Evolutionary conservation across 2,329 filamentous ascomycete genomes (phyloP).

Genomic region (Penicillium sp.): DNA sequence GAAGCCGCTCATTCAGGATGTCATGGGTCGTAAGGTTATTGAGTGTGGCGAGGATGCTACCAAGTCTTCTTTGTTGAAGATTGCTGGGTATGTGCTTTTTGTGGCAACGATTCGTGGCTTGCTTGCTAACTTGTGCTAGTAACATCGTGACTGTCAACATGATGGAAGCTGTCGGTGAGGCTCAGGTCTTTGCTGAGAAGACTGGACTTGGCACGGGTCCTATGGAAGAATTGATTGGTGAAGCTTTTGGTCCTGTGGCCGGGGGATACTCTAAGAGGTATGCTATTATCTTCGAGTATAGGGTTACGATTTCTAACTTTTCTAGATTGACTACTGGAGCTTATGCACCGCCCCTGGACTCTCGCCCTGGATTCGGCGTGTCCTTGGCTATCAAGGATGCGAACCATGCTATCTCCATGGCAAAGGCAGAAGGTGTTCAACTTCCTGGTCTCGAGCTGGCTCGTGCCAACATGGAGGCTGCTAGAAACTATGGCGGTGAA

Average conservation of each 20-base stretch:
- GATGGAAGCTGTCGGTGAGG: slow-evolving; percentile 49
- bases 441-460: slow-evolving; percentile 37
- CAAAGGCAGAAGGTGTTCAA: slow-evolving; percentile 30
- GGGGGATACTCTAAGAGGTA: slow-evolving; percentile 46
- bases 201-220: slow-evolving; percentile 44
- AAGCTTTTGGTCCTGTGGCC: slow-evolving; percentile 46
- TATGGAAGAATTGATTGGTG: slow-evolving; percentile 46
- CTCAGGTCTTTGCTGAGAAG: slow-evolving; percentile 50
- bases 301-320: neutral
- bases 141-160: slow-evolving; percentile 47
- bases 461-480: slow-evolving; percentile 37
- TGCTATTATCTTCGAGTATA: neutral
- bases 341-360: slow-evolving; percentile 41
- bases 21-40: slow-evolving; percentile 47
- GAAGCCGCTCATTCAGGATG: slow-evolving; percentile 44
- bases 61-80: slow-evolving; percentile 47
- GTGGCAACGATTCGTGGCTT: neutral
- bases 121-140: slow-evolving; percentile 13
- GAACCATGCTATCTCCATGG: slow-evolving; percentile 36
- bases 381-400: slow-evolving; percentile 42
- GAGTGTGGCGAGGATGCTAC: slow-evolving; percentile 46
- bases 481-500: slow-evolving; percentile 37
- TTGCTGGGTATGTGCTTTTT: slow-evolving; percentile 39
- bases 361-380: slow-evolving; percentile 39
- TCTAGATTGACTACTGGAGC: slow-evolving; percentile 43